phyloP scores from a whole-genome alignment of 208 protist genomes.

The Herpetomonas samuelpessoai region DNA sequence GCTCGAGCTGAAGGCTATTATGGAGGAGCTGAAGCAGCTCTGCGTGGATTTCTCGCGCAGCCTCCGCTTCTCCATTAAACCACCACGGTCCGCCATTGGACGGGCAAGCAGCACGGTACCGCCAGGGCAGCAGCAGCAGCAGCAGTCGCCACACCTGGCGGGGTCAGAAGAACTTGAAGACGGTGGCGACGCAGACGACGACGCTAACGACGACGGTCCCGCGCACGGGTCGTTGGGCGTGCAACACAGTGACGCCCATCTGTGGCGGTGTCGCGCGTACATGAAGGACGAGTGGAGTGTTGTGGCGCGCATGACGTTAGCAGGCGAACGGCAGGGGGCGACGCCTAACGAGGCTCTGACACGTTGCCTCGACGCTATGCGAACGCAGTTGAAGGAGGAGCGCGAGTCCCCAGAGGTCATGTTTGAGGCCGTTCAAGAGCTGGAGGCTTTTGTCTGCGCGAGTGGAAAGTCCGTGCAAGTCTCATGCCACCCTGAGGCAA shows the following conservation, averaged over 20 bases:
- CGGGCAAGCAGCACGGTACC: background rate
- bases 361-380: slow-evolving; percentile 54
- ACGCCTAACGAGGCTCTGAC: slow-evolving; percentile 60
- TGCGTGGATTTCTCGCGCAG: slow-evolving; percentile 72
- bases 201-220: background rate
- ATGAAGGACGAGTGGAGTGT: slow-evolving; percentile 82
- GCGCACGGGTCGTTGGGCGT: background rate
- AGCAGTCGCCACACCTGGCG: background rate
- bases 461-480: slow-evolving; percentile 24
- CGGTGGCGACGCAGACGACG: background rate
- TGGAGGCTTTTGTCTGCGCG: slow-evolving; percentile 34
- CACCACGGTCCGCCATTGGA: slow-evolving; percentile 18
- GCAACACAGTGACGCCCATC: slow-evolving; percentile 1
- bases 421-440: slow-evolving; percentile 66
- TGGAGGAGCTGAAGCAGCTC: slow-evolving; percentile 69
- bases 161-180: background rate
- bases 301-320: slow-evolving; percentile 40
- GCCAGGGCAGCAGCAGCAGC: slow-evolving; percentile 1
- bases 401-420: slow-evolving; percentile 49
- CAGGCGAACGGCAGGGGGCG: slow-evolving; percentile 34
- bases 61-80: slow-evolving; percentile 83
- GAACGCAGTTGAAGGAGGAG: slow-evolving; percentile 44
- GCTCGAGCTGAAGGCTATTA: slow-evolving; percentile 63
- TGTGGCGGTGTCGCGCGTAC: slow-evolving; percentile 81
- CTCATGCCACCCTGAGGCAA: slow-evolving; percentile 10